These are phyloP conservation scores for Cyberlindnera veronae DNA, from an alignment of 805 yeast genomes.

Conservation along the genomic window DNA sequence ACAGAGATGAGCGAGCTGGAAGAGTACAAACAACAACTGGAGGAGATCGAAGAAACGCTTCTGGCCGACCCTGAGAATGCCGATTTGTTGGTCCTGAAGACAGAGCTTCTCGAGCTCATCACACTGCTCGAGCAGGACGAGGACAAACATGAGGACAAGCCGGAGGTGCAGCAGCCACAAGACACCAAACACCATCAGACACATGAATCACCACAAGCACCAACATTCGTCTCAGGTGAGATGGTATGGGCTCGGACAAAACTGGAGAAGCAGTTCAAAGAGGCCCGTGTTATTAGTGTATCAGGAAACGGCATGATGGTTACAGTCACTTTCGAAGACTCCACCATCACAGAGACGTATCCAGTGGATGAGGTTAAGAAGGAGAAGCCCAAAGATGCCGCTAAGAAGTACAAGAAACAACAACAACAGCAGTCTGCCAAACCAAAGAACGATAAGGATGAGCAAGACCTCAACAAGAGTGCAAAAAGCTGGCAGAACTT, in stretches of 20 bases:
- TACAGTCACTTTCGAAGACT: slow-evolving; percentile 13
- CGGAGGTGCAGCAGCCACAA: neutral
- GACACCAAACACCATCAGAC: neutral
- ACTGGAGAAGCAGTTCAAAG: slow-evolving; percentile 7
- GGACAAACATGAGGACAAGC: neutral
- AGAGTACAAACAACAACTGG: slow-evolving; percentile 19
- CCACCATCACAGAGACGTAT: slow-evolving; percentile 10
- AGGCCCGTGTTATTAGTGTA: slow-evolving; percentile 16
- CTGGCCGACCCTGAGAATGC: slow-evolving; percentile 16
- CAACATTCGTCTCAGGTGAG: slow-evolving; percentile 11
- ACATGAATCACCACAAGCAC: neutral
- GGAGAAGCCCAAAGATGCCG: slow-evolving; percentile 14
- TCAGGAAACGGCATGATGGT: slow-evolving; percentile 19
- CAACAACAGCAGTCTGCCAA: slow-evolving; percentile 8
- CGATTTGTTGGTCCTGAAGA: slow-evolving; percentile 13
- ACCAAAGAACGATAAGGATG: slow-evolving; percentile 11
- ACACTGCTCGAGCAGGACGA: slow-evolving; percentile 11
- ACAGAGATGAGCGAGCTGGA: slow-evolving; percentile 18
- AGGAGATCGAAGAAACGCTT: slow-evolving; percentile 17
- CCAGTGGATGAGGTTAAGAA: slow-evolving; percentile 11
- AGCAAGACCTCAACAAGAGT: slow-evolving; percentile 12
- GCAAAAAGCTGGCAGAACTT: slow-evolving; percentile 22
- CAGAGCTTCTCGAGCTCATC: slow-evolving; percentile 18
- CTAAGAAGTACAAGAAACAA: slow-evolving; percentile 12
- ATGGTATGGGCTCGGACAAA: slow-evolving; percentile 15